Evolutionary conservation across 2,329 filamentous ascomycete species (phyloP).

Genomic region (Xylariales sp.): DNA sequence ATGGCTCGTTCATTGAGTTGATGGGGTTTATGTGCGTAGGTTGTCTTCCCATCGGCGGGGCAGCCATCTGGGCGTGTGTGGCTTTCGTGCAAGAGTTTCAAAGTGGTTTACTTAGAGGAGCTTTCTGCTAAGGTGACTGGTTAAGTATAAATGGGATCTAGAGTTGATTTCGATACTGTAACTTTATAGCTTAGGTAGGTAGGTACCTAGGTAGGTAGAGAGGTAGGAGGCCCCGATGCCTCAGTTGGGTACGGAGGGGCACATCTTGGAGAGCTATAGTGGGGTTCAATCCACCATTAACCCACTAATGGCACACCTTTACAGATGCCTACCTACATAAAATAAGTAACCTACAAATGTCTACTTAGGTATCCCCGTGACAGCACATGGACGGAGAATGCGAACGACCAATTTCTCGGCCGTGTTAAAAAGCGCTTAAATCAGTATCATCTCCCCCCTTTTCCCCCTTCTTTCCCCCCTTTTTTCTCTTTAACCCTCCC

Average conservation of each 20-base stretch:
- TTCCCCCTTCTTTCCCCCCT: too few species aligned
- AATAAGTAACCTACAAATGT: too few species aligned
- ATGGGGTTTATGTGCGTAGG: conserved; percentile 48
- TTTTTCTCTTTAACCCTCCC: too few species aligned
- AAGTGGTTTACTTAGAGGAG: neutral
- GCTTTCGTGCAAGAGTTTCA: neutral
- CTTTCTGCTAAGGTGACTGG: neutral
- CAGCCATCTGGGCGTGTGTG: conserved; percentile 9
- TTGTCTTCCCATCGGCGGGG: conserved; percentile 34
- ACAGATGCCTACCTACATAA: neutral
- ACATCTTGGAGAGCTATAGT: conserved; percentile 5
- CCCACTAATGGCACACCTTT: too few species aligned
- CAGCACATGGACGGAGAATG: too few species aligned
- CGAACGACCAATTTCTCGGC: too few species aligned
- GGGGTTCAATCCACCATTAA: neutral
- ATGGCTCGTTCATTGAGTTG: conserved; percentile 62
- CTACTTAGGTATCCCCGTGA: too few species aligned
- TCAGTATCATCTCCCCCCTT: too few species aligned
- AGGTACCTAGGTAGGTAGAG: too few species aligned
- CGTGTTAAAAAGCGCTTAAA: too few species aligned
- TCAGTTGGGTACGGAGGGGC: neutral
- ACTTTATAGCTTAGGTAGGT: too few species aligned
- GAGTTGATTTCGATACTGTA: neutral
- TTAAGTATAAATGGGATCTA: neutral
- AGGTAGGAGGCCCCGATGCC: too few species aligned